Percentiles rank a stretch among this genome's conserved stretches.
These are phyloP conservation scores for Phytophthora aleatoria DNA, from an alignment of 352 stramenopile species.

Conservation along the genomic window DNA sequence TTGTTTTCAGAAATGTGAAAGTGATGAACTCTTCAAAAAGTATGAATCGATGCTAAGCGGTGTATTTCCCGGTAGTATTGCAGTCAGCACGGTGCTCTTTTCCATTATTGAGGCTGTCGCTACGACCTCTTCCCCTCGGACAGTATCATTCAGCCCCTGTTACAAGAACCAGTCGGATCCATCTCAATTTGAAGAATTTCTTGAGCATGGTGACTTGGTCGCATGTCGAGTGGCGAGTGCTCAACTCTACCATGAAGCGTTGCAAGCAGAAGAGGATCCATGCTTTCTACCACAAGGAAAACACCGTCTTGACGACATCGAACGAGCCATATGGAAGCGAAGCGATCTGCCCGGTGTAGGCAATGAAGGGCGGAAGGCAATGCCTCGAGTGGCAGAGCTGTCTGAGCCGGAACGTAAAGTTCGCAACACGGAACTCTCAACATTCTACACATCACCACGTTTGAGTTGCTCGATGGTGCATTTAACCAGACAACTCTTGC, in stretches of 20 bases:
- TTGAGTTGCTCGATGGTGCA: slow-evolving; percentile 44
- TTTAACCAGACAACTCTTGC: slow-evolving; percentile 59
- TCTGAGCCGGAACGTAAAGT: slow-evolving; percentile 50
- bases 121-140: slow-evolving; percentile 1
- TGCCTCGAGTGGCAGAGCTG: slow-evolving; percentile 47
- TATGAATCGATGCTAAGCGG: slow-evolving; percentile 45
- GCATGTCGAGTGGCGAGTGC: slow-evolving; percentile 37
- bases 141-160: neutral
- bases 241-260: slow-evolving; percentile 22
- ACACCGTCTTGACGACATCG: slow-evolving; percentile 48
- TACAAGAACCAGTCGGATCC: slow-evolving; percentile 6
- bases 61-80: slow-evolving; percentile 55
- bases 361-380: slow-evolving; percentile 62
- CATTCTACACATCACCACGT: slow-evolving; percentile 34
- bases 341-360: slow-evolving; percentile 74
- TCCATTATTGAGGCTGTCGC: slow-evolving; percentile 55
- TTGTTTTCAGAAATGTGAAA: neutral
- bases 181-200: slow-evolving; percentile 44
- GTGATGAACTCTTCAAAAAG: slow-evolving; percentile 4
- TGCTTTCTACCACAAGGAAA: slow-evolving; percentile 26
- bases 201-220: slow-evolving; percentile 52
- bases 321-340: slow-evolving; percentile 58
- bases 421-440: slow-evolving; percentile 60
- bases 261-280: slow-evolving; percentile 24
- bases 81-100: slow-evolving; percentile 57